Evolutionary conservation across 352 stramenopile species (phyloP), one percentile per base, ranked within the genome.

Genomic region (Ochromonadaceae sp.): DNA sequence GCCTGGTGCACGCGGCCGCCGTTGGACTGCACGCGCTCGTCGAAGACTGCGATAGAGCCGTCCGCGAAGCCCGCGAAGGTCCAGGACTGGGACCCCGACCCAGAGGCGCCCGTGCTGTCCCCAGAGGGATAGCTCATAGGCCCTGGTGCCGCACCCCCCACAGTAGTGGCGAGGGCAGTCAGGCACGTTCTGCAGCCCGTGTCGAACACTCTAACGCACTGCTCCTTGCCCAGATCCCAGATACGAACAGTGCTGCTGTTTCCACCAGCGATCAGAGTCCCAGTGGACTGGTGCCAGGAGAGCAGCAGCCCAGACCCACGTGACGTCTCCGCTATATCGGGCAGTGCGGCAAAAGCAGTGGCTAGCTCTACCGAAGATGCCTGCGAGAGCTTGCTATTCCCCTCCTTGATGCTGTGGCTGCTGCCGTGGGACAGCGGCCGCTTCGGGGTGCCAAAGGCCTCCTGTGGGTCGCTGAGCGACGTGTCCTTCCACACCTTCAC

Each of bases 181-280:
- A 94, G 84, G 55, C 83, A 93, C 57, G 82, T 86, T 59, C 91
- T 83, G 0, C 77, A 87, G 55, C 83, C 79, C n/a, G 84, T 92
- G 42, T 86, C 70, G 36, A 96, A 80, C 20, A 70, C 68, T 59
- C 65, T 68, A 0, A 74, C 76, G 63, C 81, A 90, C 43, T 88
- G 85, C 74, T 98, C 90, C 35, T 88, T 77, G 20, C 76, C 77
- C 25, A 98, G 63, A 75, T 99, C 88, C 93, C 93, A 99, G 28
- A 86, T 85, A 9, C 85, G 81, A 2, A 99, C 74, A 28, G 81
- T 65, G 26, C 79, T 82, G 3, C 83, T 92, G 70, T 94, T 95
- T 10, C 93, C 93, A 42, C 86, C 91, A 35, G 86, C 80, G 70
- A 90, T 87, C 22, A 98, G 76, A 65, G 85, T 76, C 0, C 88